Base-by-base conservation (phyloP, 768 basidiomycete genomes). In the Mycena epipterygia region DNA sequence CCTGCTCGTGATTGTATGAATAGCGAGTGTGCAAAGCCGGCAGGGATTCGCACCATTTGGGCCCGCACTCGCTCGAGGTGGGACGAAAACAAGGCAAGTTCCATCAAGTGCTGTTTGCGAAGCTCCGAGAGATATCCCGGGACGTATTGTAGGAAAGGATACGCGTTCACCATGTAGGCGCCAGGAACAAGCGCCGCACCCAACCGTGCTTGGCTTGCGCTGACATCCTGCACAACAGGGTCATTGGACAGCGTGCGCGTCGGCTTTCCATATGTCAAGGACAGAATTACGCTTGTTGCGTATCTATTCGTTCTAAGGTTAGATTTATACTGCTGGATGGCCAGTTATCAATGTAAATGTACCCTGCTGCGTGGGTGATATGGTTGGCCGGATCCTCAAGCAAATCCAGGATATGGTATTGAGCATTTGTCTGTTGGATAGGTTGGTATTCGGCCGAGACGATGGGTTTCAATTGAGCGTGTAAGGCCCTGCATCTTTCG, bases 61-160 rank as follows among this genome's bases (percentile, higher is more conserved):
- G 65, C 72, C 27, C 81, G 80, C 5, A 91, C 89, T 58, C 82
- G 81, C 19, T 78, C 72, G 2, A 91, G 76, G 56, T 90, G 89
- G 2, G 81, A 81, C 67, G 86, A 87, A 80, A 91, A 91, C 12
- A 92, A 76, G 1, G 75, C 79, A 0, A 88, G 81, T 71, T 91
- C 90, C 57, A 90, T 89, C 6, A 73, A 74, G 70, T 91, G 90
- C 56, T 89, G 90, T 4, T 82, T 78, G 63, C 86, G 82, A 13
- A 93, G 80, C 67, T 89, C 85, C n/a, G 85, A 83, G 6, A 89
- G 79, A 71, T 91, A 91, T 25, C 89, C 89, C 1, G 92, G 91
- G 25, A 93, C 76, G 74, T 87, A 88, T 64, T 77, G 78, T 29
- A 89, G 76, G 25, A 86, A 76, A 7, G 89, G 88, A 70, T 80